Evolutionary conservation across 164 flowering plant genomes (phyloP).

Genomic region (Platanus orientalis): DNA sequence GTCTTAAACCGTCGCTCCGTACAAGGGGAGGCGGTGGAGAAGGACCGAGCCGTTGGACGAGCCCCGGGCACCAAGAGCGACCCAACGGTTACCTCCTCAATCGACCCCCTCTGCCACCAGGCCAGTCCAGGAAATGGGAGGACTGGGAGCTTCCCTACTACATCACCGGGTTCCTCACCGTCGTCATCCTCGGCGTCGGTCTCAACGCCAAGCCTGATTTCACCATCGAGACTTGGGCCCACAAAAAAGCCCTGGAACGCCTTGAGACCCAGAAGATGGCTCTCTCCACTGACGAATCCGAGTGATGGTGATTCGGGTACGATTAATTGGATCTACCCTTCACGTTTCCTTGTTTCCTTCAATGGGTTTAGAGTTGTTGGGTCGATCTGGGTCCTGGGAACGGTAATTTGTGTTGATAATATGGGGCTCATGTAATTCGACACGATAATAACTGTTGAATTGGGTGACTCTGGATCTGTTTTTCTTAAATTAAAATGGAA

Average conservation of each 20-base stretch:
- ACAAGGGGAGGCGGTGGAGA: conserved; percentile 48
- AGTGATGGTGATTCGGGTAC: conserved; percentile 14
- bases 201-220: conserved; percentile 98
- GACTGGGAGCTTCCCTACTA: conserved; percentile 99
- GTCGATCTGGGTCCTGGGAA: neutral
- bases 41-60: conserved; percentile 70
- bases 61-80: conserved; percentile 77
- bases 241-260: conserved; percentile 84
- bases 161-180: conserved; percentile 85
- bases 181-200: conserved; percentile 95
- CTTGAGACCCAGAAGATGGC: conserved; percentile 43
- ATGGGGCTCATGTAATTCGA: neutral
- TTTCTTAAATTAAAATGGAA: no score
- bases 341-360: conserved; percentile 5
- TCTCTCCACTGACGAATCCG: conserved; percentile 14
- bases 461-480: no score
- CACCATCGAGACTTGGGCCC: conserved; percentile 98
- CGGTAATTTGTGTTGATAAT: neutral
- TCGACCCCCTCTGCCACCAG: conserved; percentile 77
- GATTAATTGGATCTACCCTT: neutral
- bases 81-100: conserved; percentile 88
- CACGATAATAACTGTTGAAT: no score
- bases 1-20: conserved; percentile 47
- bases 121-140: conserved; percentile 89
- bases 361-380: neutral